These are phyloP conservation scores for Carex kokanica DNA, from an alignment of 176 grass and related monocot species.

Conservation along the genomic window DNA sequence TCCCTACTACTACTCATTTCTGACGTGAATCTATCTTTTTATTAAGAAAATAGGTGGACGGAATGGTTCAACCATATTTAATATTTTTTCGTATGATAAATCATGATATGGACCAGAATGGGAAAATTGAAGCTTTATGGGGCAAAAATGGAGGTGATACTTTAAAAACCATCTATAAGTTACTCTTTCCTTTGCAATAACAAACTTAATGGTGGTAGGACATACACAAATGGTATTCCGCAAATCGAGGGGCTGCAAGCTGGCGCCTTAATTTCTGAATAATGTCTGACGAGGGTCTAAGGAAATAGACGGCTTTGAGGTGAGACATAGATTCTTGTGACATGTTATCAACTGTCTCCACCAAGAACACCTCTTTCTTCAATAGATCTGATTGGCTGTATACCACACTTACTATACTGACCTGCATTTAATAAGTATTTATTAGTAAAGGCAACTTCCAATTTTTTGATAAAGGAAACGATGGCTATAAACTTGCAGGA, in stretches of 20 bases:
- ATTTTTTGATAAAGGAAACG: not conserved
- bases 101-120: not conserved
- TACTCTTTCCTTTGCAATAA: not conserved
- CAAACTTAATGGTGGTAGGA: not conserved
- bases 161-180: not conserved
- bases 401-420: conserved; percentile 92
- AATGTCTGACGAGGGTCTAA: conserved; percentile 72
- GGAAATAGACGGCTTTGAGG: conserved; percentile 92
- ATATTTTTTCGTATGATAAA: not conserved
- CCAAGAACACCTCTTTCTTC: conserved; percentile 93
- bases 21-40: not conserved
- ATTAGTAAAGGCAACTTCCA: not conserved
- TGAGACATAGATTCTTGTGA: conserved; percentile 83
- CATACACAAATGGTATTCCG: conserved; percentile 90
- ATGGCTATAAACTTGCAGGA: not conserved
- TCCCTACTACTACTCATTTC: not conserved
- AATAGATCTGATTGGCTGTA: conserved; percentile 93
- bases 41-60: not conserved
- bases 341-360: conserved; percentile 78
- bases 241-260: conserved; percentile 70
- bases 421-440: conserved; percentile 32
- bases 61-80: not conserved
- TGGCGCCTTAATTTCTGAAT: conserved; percentile 86
- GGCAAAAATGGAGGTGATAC: not conserved
- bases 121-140: not conserved